Conservation (phyloP, 352 stramenopile genomes). For the Phytophthora cactorum region DNA sequence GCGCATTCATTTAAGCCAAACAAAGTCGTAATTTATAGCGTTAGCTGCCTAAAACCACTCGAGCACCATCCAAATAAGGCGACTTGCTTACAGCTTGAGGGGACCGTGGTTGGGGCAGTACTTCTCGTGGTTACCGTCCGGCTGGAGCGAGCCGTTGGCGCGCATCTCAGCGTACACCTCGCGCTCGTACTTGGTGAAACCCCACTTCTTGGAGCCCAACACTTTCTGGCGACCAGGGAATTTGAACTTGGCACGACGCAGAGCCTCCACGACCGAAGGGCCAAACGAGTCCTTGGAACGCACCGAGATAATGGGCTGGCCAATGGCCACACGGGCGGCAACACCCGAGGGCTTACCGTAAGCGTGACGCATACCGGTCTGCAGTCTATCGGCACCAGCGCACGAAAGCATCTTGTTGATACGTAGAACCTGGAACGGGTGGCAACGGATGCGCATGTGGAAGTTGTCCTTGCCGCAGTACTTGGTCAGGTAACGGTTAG, state of each 20-base stretch:
- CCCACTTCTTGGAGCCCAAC: conserved; percentile 99
- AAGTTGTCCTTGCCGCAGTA: conserved; percentile 98
- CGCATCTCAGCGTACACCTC: conserved; percentile 98
- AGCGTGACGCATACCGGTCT: conserved; percentile 99
- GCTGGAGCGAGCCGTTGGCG: conserved; percentile 92
- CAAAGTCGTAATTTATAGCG: conserved; percentile 55
- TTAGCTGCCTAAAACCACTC: conserved; percentile 37
- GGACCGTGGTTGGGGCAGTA: conserved; percentile 91
- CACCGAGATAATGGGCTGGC: conserved; percentile 98
- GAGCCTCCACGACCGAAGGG: conserved; percentile 95
- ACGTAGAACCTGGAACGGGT: conserved; percentile 99
- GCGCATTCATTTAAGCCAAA: conserved; percentile 26
- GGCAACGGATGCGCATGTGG: conserved; percentile 99
- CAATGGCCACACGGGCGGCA: conserved; percentile 98
- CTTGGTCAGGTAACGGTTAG: conserved; percentile 99
- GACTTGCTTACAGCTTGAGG: conserved; percentile 59
- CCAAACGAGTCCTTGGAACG: conserved; percentile 96
- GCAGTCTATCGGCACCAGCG: conserved; percentile 98
- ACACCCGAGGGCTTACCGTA: conserved; percentile 99
- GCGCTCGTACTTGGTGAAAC: conserved; percentile 99
- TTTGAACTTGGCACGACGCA: conserved; percentile 99
- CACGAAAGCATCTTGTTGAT: conserved; percentile 99
- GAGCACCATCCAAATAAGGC: conserved; percentile 23
- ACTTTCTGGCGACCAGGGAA: conserved; percentile 99
- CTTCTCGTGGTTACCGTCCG: conserved; percentile 99